Conservation (phyloP, 495 filamentous ascomycete species). For the Hypoxylon lienhwacheense region DNA sequence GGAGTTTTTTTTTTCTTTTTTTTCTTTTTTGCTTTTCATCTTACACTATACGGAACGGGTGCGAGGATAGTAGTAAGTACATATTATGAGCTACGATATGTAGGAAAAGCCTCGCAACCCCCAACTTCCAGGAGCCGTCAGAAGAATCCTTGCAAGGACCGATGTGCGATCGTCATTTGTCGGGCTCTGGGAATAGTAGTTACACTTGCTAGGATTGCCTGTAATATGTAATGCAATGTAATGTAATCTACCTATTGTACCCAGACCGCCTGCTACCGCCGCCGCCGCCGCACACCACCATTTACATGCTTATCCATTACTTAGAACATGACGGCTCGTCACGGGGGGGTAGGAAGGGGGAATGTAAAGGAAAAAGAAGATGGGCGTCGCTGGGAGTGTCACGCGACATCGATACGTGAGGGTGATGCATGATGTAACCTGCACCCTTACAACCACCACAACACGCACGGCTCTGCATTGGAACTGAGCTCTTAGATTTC, state of each 20-base stretch:
- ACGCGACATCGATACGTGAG: slow-evolving; percentile 36
- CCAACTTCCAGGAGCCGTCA: not conserved
- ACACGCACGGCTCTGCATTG: not conserved
- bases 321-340: slow-evolving; percentile 3
- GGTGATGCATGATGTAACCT: slow-evolving; percentile 34
- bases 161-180: slow-evolving; percentile 22
- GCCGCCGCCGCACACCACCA: not conserved
- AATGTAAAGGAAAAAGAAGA: too few species aligned
- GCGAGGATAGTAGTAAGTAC: slow-evolving; percentile 11
- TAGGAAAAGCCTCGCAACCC: too few species aligned
- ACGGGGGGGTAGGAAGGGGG: too few species aligned
- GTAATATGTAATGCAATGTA: too few species aligned
- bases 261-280: slow-evolving; percentile 12
- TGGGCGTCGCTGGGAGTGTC: slow-evolving; percentile 28
- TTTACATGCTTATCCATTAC: not conserved
- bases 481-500: not conserved
- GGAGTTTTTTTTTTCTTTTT: slow-evolving; percentile 2
- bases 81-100: too few species aligned
- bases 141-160: slow-evolving; percentile 11
- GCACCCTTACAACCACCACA: not conserved
- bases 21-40: too few species aligned
- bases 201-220: too few species aligned
- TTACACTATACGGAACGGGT: too few species aligned
- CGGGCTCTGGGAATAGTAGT: slow-evolving; percentile 16
- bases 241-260: too few species aligned